These are phyloP conservation scores for Phalaenopsis aphrodite DNA, from an alignment of 106 monocot species.

Conservation along the genomic window DNA sequence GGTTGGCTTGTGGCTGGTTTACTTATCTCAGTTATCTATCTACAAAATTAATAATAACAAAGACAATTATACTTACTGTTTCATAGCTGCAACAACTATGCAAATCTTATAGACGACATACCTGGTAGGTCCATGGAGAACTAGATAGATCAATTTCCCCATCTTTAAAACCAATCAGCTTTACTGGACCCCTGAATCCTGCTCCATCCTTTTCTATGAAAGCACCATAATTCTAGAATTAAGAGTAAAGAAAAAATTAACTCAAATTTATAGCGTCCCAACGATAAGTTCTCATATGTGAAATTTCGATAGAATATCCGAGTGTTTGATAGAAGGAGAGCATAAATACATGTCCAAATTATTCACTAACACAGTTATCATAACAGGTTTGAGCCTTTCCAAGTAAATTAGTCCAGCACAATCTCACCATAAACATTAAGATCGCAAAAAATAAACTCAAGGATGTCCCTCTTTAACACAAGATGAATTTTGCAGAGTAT, in stretches of 20 bases:
- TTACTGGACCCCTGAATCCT: conserved; percentile 69
- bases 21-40: background rate
- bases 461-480: too few relatives aligned
- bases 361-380: too few relatives aligned
- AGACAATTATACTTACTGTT: background rate
- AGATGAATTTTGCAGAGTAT: too few relatives aligned
- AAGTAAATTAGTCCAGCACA: too few relatives aligned
- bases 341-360: too few relatives aligned
- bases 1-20: background rate
- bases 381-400: too few relatives aligned
- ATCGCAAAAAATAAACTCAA: too few relatives aligned
- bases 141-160: conserved; percentile 58
- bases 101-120: conserved; percentile 13
- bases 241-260: background rate
- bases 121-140: conserved; percentile 82
- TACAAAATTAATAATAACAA: background rate
- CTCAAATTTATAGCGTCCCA: background rate
- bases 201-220: conserved; percentile 98
- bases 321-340: too few relatives aligned
- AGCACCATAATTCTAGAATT: conserved; percentile 83
- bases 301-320: background rate
- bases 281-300: background rate
- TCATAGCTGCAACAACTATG: background rate
- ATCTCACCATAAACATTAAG: too few relatives aligned
- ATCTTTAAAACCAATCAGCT: conserved; percentile 54